A percentile compares a stretch with the other conserved stretches of the same genome.
These are phyloP conservation scores for Xylariales sp. DNA, from an alignment of 2,329 filamentous ascomycete genomes.

Conservation along the genomic window DNA sequence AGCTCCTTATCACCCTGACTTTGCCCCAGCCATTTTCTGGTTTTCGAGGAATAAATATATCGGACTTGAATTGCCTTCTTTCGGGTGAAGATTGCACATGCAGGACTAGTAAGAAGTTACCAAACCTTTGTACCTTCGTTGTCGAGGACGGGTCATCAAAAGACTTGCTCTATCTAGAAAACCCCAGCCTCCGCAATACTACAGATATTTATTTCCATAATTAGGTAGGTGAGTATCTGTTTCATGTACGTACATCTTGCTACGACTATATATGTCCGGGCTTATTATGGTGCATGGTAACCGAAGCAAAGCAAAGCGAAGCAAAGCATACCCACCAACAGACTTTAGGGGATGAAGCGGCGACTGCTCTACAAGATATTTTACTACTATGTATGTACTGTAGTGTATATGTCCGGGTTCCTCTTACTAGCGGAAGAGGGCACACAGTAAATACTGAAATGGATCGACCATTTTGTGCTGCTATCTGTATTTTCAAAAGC, in stretches of 20 bases:
- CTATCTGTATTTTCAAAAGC: neutral
- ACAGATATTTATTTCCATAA: conserved; percentile 12
- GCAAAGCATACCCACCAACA: neutral
- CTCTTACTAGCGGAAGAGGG: neutral
- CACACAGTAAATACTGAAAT: neutral
- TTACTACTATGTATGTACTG: too few relatives aligned
- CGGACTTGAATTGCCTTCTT: neutral
- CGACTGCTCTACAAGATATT: neutral
- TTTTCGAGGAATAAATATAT: neutral
- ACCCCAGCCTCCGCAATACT: conserved; percentile 3
- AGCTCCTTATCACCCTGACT: neutral
- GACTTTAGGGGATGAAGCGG: neutral
- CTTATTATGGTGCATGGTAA: neutral
- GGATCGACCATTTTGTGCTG: too few relatives aligned
- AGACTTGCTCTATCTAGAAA: too few relatives aligned
- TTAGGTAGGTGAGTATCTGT: neutral
- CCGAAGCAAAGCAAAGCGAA: neutral
- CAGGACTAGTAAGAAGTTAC: neutral
- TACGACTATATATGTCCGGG: too few relatives aligned
- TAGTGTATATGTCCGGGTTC: neutral
- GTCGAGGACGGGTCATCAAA: too few relatives aligned
- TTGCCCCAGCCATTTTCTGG: too few relatives aligned
- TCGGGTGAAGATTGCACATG: neutral
- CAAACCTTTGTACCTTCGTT: neutral
- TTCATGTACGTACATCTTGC: neutral